Base-by-base conservation (phyloP, 2,329 filamentous ascomycete genomes). In the Lasiodiplodia sp. region DNA sequence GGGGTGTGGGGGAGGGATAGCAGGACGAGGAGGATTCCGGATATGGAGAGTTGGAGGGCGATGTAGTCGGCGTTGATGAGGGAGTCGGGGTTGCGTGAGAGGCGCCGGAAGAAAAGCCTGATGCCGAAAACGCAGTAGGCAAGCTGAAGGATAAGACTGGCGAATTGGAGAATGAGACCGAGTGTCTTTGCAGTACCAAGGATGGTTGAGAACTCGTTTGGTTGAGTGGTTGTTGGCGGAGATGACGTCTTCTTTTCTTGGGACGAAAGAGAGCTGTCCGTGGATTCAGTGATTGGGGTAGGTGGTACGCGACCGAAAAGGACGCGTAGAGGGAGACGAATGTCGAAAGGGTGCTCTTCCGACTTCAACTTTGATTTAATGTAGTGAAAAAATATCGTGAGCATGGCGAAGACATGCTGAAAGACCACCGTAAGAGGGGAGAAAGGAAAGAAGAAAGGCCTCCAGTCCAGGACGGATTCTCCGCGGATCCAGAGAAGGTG, bases 401-500 rank as follows among this genome's bases (percentile, higher is more conserved):
- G 14, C 8, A 31, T 10, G 25, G 58, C 58, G 11, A 62, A 23
- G 40, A 28, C 40, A n/a, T 62, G 58, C 12, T 62, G 58, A 25
- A 62, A 16, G 40, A 62, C 58, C 25, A 62, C 25, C 8, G 58
- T 23, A 6, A 51, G 58, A 12, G 58, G 58, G 21, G 58, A 49
- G 58, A 62, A 51, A 10, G 16, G 40, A 18, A 62, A 62, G 58
- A 62, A 62, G 21, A 62, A 34, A 2, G 58, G 58, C 14, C 58
- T 49, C 58, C 58, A 51, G 58, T 62, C 58, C 40, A 28, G 21
- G 4, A 51, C n/a, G 16, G 40, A 49, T 18, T 62, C 58, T 7
- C 58, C 58, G 12, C 58, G 58, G 12, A 49, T 51, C 40, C 58
- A 62, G n/a, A 62, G 40, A 3, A 62, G 58, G 11, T 62, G 58